Evolutionary conservation across 352 stramenopile genomes (phyloP).

Genomic region (Saprolegnia diclina): DNA sequence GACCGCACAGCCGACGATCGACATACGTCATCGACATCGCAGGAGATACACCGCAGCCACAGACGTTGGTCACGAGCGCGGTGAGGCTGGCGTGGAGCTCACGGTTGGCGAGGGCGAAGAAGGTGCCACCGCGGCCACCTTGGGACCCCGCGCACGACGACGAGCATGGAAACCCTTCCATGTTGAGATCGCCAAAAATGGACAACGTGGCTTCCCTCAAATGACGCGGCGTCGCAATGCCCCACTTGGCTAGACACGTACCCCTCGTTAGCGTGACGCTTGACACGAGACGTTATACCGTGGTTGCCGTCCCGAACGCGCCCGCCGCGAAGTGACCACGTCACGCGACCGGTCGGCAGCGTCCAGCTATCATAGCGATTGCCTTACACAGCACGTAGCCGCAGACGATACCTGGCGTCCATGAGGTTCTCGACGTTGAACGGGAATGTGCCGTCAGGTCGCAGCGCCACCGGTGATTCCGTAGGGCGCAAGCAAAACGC

Average conservation of each 20-base stretch:
- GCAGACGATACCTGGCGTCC: conserved; percentile 3
- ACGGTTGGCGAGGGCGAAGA: conserved; percentile 48
- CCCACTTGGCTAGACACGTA: conserved; percentile 11
- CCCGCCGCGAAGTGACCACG: conserved; percentile 13
- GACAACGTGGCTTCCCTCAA: conserved; percentile 26
- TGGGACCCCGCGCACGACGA: conserved; percentile 62
- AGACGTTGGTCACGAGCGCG: conserved; percentile 7
- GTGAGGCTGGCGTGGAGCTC: conserved; percentile 50
- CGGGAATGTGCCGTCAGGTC: conserved; percentile 19
- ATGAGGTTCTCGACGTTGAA: conserved; percentile 26
- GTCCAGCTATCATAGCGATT: conserved; percentile 30
- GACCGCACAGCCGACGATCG: neutral
- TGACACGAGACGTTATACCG: neutral
- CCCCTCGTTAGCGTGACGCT: neutral
- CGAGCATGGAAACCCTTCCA: conserved; percentile 79
- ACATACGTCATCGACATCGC: neutral
- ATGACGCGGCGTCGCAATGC: conserved; percentile 6
- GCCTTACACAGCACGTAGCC: conserved; percentile 30
- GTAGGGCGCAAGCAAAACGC: conserved; percentile 45
- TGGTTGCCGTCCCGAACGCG: conserved; percentile 20
- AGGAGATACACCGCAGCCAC: neutral
- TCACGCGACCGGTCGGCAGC: neutral
- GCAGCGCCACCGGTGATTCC: conserved; percentile 25
- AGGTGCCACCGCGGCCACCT: conserved; percentile 59
- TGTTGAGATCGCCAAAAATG: conserved; percentile 72